These are phyloP conservation scores for Citrus inodora DNA, from an alignment of 345 rosid genomes.

Conservation along the genomic window DNA sequence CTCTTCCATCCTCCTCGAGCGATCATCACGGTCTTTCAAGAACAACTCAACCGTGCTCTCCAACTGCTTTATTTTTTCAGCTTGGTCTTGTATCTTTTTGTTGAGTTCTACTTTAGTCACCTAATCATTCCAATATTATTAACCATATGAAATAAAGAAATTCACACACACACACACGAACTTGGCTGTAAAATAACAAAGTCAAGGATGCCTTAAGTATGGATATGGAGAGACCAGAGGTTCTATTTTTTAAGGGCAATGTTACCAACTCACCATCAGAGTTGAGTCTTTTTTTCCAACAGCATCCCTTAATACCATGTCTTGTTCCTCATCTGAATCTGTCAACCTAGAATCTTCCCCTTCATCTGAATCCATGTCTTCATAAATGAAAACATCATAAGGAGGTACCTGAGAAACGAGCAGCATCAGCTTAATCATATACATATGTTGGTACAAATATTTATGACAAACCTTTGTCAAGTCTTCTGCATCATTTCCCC, in stretches of 20 bases:
- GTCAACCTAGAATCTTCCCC: neutral
- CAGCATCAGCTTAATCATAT: neutral
- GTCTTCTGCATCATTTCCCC: neutral
- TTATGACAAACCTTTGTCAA: neutral
- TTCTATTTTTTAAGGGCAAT: neutral
- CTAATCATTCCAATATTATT: neutral
- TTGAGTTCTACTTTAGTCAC: constrained; percentile 5
- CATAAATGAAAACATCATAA: neutral
- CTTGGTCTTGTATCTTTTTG: constrained; percentile 8
- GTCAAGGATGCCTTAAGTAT: neutral
- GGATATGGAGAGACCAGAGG: neutral
- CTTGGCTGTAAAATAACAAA: too few species aligned
- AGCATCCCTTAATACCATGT: neutral
- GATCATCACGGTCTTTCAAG: neutral
- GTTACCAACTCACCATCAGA: constrained; percentile 6
- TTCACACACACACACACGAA: too few species aligned
- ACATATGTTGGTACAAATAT: too few species aligned
- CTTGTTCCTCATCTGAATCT: neutral
- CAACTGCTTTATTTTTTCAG: constrained; percentile 1
- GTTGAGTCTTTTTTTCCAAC: neutral
- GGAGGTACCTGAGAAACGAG: neutral
- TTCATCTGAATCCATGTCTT: constrained; percentile 2
- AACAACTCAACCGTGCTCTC: neutral
- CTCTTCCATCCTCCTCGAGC: constrained; percentile 6
- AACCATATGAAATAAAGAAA: too few species aligned